phyloP scores from a whole-genome alignment of 2,329 filamentous ascomycete species.

The Waltergamsia citrina region DNA sequence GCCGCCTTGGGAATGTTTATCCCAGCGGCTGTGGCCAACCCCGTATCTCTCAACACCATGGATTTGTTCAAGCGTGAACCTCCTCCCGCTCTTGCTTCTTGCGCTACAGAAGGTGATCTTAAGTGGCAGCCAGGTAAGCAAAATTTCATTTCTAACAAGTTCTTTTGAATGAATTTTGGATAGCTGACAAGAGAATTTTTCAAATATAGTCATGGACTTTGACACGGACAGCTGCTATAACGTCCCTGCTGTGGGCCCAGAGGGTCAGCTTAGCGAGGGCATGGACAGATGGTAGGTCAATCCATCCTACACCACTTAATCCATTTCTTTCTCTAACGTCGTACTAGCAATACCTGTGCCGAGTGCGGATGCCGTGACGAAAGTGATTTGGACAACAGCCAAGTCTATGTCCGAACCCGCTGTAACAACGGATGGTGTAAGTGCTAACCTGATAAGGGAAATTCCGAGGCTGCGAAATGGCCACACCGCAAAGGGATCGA shows the following conservation, averaged over 20 bases:
- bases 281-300: slow-evolving; percentile 11
- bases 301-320: too few species aligned
- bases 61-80: slow-evolving; percentile 3
- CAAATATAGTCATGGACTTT: slow-evolving; percentile 13
- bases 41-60: too few species aligned
- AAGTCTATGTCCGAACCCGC: slow-evolving; percentile 12
- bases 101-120: slow-evolving; percentile 1
- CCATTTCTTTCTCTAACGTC: too few species aligned
- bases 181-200: neutral
- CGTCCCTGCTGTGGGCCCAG: slow-evolving; percentile 19
- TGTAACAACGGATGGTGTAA: slow-evolving; percentile 16
- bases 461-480: too few species aligned
- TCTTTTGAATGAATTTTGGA: neutral
- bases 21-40: too few species aligned
- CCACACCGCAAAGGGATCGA: too few species aligned
- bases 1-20: too few species aligned
- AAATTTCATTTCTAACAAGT: too few species aligned
- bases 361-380: slow-evolving; percentile 15
- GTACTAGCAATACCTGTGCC: neutral
- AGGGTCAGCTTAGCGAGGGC: slow-evolving; percentile 17
- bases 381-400: slow-evolving; percentile 13
- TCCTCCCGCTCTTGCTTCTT: slow-evolving; percentile 1
- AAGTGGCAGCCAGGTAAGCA: slow-evolving; percentile 2
- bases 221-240: slow-evolving; percentile 27
- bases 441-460: too few species aligned